Conservation (phyloP, 768 basidiomycete genomes). For the Daedalea quercina region DNA sequence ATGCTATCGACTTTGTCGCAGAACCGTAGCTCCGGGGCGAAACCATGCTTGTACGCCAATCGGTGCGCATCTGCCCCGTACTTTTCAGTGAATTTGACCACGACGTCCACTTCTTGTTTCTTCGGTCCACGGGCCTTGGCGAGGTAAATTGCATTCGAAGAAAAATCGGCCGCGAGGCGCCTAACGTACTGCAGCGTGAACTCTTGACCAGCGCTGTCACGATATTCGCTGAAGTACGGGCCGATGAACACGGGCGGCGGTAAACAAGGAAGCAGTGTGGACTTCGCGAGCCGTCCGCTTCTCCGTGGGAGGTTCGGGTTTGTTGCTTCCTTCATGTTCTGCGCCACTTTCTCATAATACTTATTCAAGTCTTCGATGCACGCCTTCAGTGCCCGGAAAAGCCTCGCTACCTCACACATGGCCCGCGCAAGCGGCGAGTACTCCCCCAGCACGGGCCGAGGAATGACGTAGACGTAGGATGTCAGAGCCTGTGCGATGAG, state of each 20-base stretch:
- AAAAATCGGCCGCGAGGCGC: too few relatives aligned
- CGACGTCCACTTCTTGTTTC: not conserved
- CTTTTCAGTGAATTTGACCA: not conserved
- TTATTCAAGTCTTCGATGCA: slow-evolving; percentile 3
- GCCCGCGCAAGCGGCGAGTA: not conserved
- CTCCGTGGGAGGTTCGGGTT: too few relatives aligned
- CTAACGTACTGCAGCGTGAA: too few relatives aligned
- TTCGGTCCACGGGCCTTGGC: not conserved
- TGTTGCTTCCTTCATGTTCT: too few relatives aligned
- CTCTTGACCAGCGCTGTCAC: too few relatives aligned
- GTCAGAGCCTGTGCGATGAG: slow-evolving; percentile 13
- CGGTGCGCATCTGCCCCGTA: not conserved
- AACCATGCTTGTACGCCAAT: not conserved
- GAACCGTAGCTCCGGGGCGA: not conserved
- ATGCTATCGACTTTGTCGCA: not conserved
- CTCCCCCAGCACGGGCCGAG: not conserved
- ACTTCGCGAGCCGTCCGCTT: too few relatives aligned
- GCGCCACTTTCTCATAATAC: too few relatives aligned
- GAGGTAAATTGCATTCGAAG: too few relatives aligned
- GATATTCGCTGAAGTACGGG: too few relatives aligned
- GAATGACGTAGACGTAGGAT: slow-evolving; percentile 8
- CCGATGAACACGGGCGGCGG: too few relatives aligned
- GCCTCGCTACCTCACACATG: not conserved
- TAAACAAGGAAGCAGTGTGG: too few relatives aligned
- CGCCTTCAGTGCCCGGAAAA: slow-evolving; percentile 3